Percentiles rank a stretch among this genome's conserved stretches.
These are phyloP conservation scores for Diplodia scrobiculata DNA, from an alignment of 2,329 filamentous ascomycete species.

Conservation along the genomic window DNA sequence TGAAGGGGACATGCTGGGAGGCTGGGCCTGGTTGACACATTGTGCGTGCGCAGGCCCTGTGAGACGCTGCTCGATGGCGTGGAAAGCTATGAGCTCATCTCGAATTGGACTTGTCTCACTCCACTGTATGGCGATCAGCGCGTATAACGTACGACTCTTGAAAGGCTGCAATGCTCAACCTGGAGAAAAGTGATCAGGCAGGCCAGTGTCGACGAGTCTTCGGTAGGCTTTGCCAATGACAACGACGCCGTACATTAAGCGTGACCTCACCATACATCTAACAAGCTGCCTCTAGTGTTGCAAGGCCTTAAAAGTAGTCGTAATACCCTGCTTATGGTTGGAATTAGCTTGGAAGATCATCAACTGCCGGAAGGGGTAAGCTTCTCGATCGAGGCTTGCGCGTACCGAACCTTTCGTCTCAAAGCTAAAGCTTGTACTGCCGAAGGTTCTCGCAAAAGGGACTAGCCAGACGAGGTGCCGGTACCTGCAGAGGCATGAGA, in stretches of 20 bases:
- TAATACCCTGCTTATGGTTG: background rate
- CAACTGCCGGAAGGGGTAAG: background rate
- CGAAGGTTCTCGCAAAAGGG: background rate
- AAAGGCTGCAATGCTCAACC: background rate
- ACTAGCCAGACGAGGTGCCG: background rate
- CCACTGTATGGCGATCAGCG: slow-evolving; percentile 12
- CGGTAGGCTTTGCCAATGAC: background rate
- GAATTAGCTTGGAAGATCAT: background rate
- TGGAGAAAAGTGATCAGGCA: background rate
- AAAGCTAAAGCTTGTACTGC: background rate
- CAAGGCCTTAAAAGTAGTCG: slow-evolving; percentile 1
- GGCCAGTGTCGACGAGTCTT: background rate
- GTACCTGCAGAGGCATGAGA: slow-evolving; percentile 8
- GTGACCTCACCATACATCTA: slow-evolving; percentile 5
- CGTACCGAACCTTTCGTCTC: background rate
- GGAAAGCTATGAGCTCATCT: slow-evolving; percentile 10
- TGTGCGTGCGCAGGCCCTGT: background rate
- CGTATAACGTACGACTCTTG: slow-evolving; percentile 6
- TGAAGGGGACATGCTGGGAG: slow-evolving; percentile 1
- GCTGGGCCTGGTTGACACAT: slow-evolving; percentile 8
- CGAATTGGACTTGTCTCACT: slow-evolving; percentile 19
- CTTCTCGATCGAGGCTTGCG: slow-evolving; percentile 15
- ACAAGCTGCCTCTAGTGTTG: background rate
- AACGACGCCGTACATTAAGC: too few relatives aligned
- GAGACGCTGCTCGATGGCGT: slow-evolving; percentile 21